phyloP scores from a whole-genome alignment of 257 asterid genomes.

The Solanum boliviense region DNA sequence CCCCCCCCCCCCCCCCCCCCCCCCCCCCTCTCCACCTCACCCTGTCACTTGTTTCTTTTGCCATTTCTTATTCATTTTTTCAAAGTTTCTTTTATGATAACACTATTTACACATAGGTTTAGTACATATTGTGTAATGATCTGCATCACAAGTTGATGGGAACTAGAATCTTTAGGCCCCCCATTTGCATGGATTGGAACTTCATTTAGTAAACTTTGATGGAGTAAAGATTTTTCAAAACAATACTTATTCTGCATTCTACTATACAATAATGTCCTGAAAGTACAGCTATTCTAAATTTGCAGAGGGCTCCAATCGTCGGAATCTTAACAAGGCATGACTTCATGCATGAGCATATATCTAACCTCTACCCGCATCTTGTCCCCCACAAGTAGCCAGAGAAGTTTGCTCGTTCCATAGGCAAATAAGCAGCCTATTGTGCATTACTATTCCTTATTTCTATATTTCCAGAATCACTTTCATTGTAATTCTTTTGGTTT shows the following conservation, averaged over 20 bases:
- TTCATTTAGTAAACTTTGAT: background rate
- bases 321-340: conserved; percentile 81
- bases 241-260: background rate
- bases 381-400: background rate
- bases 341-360: conserved; percentile 69
- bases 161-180: background rate
- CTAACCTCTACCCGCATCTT: conserved; percentile 49
- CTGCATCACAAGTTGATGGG: background rate
- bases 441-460: background rate
- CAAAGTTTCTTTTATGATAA: background rate
- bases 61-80: background rate
- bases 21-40: background rate
- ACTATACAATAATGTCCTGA: background rate
- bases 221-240: background rate
- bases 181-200: background rate
- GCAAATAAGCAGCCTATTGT: background rate
- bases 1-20: background rate
- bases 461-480: background rate
- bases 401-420: background rate
- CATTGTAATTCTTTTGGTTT: background rate
- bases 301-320: conserved; percentile 67
- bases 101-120: background rate
- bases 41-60: background rate
- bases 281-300: background rate
- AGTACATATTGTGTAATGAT: background rate